Percentiles rank a stretch among this genome's conserved stretches.
Evolutionary conservation across 371 early-diverging fungal species (phyloP).

Genomic region (Basidiobolus meristosporus): DNA sequence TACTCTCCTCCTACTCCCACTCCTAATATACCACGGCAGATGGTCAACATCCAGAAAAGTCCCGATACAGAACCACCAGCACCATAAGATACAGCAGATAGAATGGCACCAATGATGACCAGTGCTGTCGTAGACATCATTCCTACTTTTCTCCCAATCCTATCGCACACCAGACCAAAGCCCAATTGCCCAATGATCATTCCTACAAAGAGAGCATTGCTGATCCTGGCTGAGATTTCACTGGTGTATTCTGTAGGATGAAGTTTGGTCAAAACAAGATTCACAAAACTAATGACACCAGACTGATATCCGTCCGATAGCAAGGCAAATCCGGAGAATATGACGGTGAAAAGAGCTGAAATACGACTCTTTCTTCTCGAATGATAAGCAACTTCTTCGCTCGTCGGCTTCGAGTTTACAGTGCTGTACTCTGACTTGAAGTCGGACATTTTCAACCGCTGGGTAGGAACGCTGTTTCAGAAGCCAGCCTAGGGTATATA

Average conservation of each 20-base stretch:
- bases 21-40: conserved; percentile 30
- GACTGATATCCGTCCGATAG: conserved; percentile 16
- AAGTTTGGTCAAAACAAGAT: conserved; percentile 11
- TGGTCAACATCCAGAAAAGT: conserved; percentile 33
- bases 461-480: too few species aligned
- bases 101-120: conserved; percentile 23
- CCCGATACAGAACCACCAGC: conserved; percentile 12
- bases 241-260: conserved; percentile 10
- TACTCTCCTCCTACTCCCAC: conserved; percentile 31
- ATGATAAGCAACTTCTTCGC: too few species aligned
- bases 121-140: conserved; percentile 21
- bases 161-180: conserved; percentile 23
- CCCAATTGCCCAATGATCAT: conserved; percentile 15
- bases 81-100: conserved; percentile 16
- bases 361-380: conserved; percentile 2
- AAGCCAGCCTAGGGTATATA: too few species aligned
- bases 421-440: too few species aligned
- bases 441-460: too few species aligned
- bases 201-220: conserved; percentile 15
- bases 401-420: too few species aligned
- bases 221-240: conserved; percentile 12
- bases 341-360: conserved; percentile 12
- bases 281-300: conserved; percentile 14
- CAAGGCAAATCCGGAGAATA: conserved; percentile 14
- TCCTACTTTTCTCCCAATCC: conserved; percentile 25